These are phyloP conservation scores for Aspergillus terreus DNA, from an alignment of 2,329 filamentous ascomycete genomes.

Conservation along the genomic window DNA sequence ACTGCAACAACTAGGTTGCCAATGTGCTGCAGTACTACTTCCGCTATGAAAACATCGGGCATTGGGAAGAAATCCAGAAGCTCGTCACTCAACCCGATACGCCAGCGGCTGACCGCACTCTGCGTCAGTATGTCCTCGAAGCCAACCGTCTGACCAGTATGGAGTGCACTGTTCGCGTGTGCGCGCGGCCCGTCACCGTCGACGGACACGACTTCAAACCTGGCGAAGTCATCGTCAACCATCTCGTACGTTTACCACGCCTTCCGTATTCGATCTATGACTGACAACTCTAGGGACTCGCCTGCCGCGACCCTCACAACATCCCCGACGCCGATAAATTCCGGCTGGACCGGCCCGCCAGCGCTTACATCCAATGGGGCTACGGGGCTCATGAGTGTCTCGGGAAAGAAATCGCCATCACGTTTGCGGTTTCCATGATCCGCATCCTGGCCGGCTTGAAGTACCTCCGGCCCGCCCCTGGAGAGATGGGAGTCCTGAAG, in stretches of 20 bases:
- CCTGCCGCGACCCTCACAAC: slow-evolving; percentile 37
- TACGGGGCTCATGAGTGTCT: slow-evolving; percentile 48
- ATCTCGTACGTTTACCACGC: slow-evolving; percentile 11
- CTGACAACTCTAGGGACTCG: slow-evolving; percentile 12
- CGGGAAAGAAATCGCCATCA: slow-evolving; percentile 39
- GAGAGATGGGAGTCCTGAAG: slow-evolving; percentile 46
- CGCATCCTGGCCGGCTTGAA: slow-evolving; percentile 44
- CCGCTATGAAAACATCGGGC: slow-evolving; percentile 36
- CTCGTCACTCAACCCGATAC: slow-evolving; percentile 33
- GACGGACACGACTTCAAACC: slow-evolving; percentile 40
- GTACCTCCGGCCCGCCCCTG: slow-evolving; percentile 45
- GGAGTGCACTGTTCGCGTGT: slow-evolving; percentile 39
- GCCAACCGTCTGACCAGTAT: slow-evolving; percentile 20
- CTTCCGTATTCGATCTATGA: too few species aligned
- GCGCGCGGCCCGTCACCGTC: slow-evolving; percentile 31
- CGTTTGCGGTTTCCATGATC: slow-evolving; percentile 41
- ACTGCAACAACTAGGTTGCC: slow-evolving; percentile 34
- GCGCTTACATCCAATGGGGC: slow-evolving; percentile 44
- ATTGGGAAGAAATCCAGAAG: slow-evolving; percentile 44
- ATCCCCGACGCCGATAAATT: slow-evolving; percentile 41
- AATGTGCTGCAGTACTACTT: slow-evolving; percentile 45
- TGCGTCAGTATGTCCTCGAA: slow-evolving; percentile 23
- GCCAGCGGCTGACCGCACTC: slow-evolving; percentile 22
- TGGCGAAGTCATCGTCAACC: slow-evolving; percentile 38
- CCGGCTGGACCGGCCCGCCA: slow-evolving; percentile 39